Evolutionary conservation across 139 green algal species (phyloP).

Genomic region (Picochlorum sp.): DNA sequence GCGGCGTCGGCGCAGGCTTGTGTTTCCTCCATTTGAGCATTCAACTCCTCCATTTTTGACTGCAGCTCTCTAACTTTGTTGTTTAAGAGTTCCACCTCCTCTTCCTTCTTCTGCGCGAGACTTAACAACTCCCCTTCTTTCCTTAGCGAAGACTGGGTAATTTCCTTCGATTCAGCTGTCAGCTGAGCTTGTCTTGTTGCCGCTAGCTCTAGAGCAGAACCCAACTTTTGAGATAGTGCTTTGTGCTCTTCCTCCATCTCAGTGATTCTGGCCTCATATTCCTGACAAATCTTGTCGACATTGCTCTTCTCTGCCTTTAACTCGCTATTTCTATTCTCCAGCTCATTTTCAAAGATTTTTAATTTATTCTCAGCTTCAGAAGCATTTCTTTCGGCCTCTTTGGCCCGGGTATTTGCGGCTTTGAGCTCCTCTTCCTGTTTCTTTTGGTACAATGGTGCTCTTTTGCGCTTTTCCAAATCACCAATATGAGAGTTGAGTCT

Average conservation of each 20-base stretch:
- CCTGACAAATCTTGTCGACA: too few species aligned
- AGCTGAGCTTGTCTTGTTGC: constrained; percentile 15
- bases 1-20: constrained; percentile 52
- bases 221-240: too few species aligned
- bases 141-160: too few species aligned
- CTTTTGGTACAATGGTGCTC: constrained; percentile 77
- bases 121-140: too few species aligned
- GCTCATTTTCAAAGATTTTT: constrained; percentile 19
- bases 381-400: constrained; percentile 49
- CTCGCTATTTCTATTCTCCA: too few species aligned
- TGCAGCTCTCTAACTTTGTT: constrained; percentile 1
- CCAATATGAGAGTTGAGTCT: constrained; percentile 57
- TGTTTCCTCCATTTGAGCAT: constrained; percentile 42
- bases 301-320: too few species aligned
- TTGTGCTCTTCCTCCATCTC: too few species aligned
- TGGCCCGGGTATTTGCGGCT: constrained; percentile 55
- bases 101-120: too few species aligned
- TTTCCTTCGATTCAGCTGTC: constrained; percentile 10
- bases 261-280: too few species aligned
- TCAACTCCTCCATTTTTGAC: not conserved
- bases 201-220: constrained; percentile 6
- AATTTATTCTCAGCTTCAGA: constrained; percentile 39
- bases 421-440: constrained; percentile 80
- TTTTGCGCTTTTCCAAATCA: constrained; percentile 75
- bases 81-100: constrained; percentile 9